phyloP scores from a whole-genome alignment of 2,329 filamentous ascomycete species.

The Fusarium sambucinum region DNA sequence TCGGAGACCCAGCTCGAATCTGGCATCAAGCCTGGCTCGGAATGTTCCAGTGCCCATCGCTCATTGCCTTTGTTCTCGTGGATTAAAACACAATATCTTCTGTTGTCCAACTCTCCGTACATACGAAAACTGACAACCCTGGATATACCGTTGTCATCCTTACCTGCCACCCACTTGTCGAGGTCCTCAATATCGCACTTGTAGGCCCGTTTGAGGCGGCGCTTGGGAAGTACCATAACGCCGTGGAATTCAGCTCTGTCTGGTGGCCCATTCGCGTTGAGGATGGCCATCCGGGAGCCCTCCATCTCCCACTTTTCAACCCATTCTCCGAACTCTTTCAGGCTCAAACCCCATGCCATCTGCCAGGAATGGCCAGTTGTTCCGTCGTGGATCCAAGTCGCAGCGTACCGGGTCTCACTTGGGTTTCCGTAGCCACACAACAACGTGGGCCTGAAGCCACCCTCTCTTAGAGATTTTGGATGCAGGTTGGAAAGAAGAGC shows the following conservation, averaged over 20 bases:
- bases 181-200: slow-evolving; percentile 18
- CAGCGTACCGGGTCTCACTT: slow-evolving; percentile 25
- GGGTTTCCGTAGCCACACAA: slow-evolving; percentile 30
- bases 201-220: slow-evolving; percentile 20
- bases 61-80: slow-evolving; percentile 37
- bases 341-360: slow-evolving; percentile 11
- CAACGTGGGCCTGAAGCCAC: slow-evolving; percentile 27
- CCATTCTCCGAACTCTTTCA: slow-evolving; percentile 27
- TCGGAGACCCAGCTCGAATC: not conserved
- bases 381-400: slow-evolving; percentile 19
- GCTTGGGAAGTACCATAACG: slow-evolving; percentile 19
- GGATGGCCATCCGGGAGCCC: slow-evolving; percentile 13
- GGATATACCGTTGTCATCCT: slow-evolving; percentile 4
- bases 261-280: slow-evolving; percentile 30
- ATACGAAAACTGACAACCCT: slow-evolving; percentile 17
- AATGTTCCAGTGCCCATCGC: slow-evolving; percentile 6
- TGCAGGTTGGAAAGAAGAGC: not conserved
- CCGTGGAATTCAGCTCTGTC: slow-evolving; percentile 22
- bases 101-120: slow-evolving; percentile 29
- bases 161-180: slow-evolving; percentile 4
- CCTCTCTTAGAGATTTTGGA: no score
- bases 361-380: not conserved
- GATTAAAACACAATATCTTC: slow-evolving; percentile 33
- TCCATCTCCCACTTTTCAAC: not conserved
- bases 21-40: not conserved